Percentiles rank a stretch among this genome's conserved stretches.
Conservation (phyloP, 2,329 filamentous ascomycete genomes). For the Fusarium verticillioides region DNA sequence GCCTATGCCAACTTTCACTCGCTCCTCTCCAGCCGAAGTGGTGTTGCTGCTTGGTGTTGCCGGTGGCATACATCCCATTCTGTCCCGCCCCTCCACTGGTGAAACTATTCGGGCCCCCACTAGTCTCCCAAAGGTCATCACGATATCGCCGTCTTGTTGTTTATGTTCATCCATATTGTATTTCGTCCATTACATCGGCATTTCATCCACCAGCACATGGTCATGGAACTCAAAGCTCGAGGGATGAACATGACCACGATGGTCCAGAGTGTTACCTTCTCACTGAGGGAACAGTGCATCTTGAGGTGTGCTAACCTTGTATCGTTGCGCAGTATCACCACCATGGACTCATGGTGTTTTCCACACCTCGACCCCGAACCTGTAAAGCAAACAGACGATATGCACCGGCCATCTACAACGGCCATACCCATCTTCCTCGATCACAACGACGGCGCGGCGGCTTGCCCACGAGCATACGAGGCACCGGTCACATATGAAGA, state of each 20-base stretch:
- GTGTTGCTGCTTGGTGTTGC: neutral
- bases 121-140: neutral
- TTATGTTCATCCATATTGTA: neutral
- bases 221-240: neutral
- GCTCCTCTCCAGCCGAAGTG: neutral
- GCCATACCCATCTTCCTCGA: neutral
- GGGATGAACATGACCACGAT: accelerated
- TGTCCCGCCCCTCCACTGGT: neutral
- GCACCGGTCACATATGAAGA: accelerated
- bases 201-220: neutral
- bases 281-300: accelerated
- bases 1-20: neutral
- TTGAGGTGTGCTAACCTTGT: neutral
- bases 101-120: conserved; percentile 1
- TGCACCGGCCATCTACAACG: neutral
- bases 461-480: neutral
- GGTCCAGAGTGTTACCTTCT: neutral
- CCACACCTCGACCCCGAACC: neutral
- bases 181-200: neutral
- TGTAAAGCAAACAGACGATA: neutral
- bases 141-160: neutral
- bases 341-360: conserved; percentile 10
- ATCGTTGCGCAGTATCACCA: neutral
- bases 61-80: neutral
- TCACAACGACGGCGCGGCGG: neutral